These are phyloP conservation scores for Camelina neglecta DNA, from an alignment of 345 rosid genomes.

Conservation along the genomic window DNA sequence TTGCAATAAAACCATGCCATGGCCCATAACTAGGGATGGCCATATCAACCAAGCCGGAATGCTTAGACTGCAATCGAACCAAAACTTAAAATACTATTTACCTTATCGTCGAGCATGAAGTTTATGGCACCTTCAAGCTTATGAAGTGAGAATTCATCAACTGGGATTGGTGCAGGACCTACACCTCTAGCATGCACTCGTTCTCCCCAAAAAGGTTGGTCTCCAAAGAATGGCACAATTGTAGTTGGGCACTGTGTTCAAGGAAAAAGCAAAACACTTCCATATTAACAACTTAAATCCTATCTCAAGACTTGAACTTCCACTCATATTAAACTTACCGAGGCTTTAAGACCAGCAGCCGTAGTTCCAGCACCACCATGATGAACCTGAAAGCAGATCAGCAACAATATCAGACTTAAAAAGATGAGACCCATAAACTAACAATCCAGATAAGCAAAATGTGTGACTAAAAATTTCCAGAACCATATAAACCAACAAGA, in stretches of 20 bases:
- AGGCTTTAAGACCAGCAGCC: slow-evolving; percentile 97
- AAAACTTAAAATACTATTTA: slow-evolving; percentile 29
- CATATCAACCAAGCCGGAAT: not conserved
- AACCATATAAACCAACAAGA: not conserved
- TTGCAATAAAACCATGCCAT: slow-evolving; percentile 1
- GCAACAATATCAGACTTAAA: slow-evolving; percentile 11
- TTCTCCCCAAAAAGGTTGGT: slow-evolving; percentile 99
- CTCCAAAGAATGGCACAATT: slow-evolving; percentile 95
- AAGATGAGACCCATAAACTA: slow-evolving; percentile 4
- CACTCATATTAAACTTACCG: slow-evolving; percentile 51
- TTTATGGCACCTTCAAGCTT: slow-evolving; percentile 81
- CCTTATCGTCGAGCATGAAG: slow-evolving; percentile 69
- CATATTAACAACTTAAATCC: not conserved
- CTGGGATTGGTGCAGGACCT: slow-evolving; percentile 90
- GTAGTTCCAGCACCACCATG: slow-evolving; percentile 99
- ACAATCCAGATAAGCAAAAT: not conserved
- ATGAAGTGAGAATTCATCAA: slow-evolving; percentile 82
- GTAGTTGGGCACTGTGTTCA: slow-evolving; percentile 88
- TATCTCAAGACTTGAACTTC: slow-evolving; percentile 12
- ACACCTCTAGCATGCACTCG: slow-evolving; percentile 87
- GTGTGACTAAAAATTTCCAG: not conserved
- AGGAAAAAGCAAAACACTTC: slow-evolving; percentile 10
- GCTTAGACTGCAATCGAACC: not conserved
- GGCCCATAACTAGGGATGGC: not conserved
- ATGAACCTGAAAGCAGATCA: slow-evolving; percentile 73